Percentiles rank a stretch among this genome's conserved stretches.
Evolutionary conservation across 2,329 filamentous ascomycete species (phyloP).

Genomic region (Ceratocystis papillata): DNA sequence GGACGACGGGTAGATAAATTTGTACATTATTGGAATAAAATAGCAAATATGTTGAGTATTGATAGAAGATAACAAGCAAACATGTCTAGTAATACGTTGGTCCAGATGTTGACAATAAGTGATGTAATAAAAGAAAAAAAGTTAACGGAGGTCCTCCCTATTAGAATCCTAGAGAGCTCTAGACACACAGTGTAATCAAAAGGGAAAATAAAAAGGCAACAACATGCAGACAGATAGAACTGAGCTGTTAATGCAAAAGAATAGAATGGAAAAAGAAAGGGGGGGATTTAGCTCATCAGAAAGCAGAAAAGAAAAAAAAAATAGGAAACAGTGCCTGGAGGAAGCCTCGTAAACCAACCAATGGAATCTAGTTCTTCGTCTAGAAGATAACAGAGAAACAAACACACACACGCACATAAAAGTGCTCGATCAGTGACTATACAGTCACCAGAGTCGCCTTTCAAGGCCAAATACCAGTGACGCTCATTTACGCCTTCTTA

Average conservation of each 20-base stretch:
- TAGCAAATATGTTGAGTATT: too few relatives aligned
- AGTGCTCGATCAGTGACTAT: background rate
- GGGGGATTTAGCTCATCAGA: constrained; percentile 21
- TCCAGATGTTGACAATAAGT: background rate
- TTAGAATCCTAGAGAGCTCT: background rate
- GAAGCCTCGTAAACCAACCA: constrained; percentile 8
- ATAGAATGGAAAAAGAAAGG: constrained; percentile 20
- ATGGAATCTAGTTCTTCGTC: constrained; percentile 5
- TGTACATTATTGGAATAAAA: too few relatives aligned
- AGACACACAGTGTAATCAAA: background rate
- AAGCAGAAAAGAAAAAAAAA: background rate
- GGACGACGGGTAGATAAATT: too few relatives aligned
- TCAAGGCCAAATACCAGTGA: too few relatives aligned
- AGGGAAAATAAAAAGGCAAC: too few relatives aligned
- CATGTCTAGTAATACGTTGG: background rate
- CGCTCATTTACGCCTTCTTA: constrained; percentile 3
- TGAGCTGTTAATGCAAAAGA: background rate
- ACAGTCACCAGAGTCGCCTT: too few relatives aligned
- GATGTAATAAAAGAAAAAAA: background rate
- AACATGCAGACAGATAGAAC: too few relatives aligned
- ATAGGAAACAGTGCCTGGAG: background rate
- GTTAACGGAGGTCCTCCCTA: background rate
- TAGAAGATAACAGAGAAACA: background rate
- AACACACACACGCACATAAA: background rate
- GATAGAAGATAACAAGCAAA: too few relatives aligned